Base-by-base conservation (phyloP, 257 asterid species). In the Nicotiana benthamiana region DNA sequence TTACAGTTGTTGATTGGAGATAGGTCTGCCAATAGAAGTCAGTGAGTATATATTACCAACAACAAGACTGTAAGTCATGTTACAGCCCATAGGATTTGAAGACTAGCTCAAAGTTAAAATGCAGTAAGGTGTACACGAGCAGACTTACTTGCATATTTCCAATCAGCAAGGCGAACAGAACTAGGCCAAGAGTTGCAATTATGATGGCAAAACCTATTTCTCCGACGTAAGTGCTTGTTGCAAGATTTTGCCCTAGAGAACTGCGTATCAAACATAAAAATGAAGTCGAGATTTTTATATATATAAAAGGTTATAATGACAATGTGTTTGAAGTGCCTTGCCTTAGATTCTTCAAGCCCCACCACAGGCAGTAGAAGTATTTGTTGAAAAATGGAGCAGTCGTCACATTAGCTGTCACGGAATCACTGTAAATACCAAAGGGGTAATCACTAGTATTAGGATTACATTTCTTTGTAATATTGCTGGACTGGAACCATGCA, bases 291-390 rank as follows among this genome's bases (percentile, higher is more conserved):
- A 36, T 57, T 77, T 43, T 57, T 26, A 56, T 77, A 1, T 34
- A 27, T 34, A 32, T 16, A 74, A 51, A 24, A 62, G 5, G 8
- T 11, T 24, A 26, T 11, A 11, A 61, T 24, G 16, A 59, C 17
- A 22, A 4, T 8, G 32, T 6, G 34, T 61, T 24, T 61, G 16
- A 83, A 83, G 80, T 12, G 32, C 48, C 46, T 16, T 81, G 91
- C 98, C 98, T 96, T 27, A 95, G 93, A 83, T 93, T 95, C 91
- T 89, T 95, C 88, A 94, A 82, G 24, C 97, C 97, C 97, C 98
- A 93, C 98, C 99, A 92, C 6, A 95, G 90, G 81, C 97, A 93
- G 83, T 93, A 95, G 85, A 95, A 93, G 85, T 93, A 95, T 92
- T 93, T 95, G 82, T 89, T 89, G 87, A 92, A 92, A 86, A 95